Base-by-base conservation (phyloP, 768 basidiomycete genomes). In the Gymnopilus dilepis region DNA sequence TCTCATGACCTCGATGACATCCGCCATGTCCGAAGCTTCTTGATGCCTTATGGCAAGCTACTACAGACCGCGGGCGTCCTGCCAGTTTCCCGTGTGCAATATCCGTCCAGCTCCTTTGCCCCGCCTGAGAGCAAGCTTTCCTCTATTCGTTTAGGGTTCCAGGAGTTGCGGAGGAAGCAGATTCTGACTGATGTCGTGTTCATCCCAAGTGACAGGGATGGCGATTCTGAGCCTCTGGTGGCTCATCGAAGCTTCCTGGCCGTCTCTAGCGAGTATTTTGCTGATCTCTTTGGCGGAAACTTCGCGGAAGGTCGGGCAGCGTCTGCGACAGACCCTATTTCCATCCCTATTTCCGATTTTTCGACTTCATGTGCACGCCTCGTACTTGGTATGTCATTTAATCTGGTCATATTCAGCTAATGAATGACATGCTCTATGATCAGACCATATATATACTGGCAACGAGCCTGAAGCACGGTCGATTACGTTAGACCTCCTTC, bases 161-260 rank as follows among this genome's bases (percentile, higher is more conserved):
- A 76, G 17, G 62, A 67, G 22, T 74, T 82, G 64, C 71, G 83
- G 9, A 56, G 58, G 31, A 60, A 68, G 11, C 65, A 71, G 4
- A 52, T 61, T 17, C 69, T 81, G 15, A 77, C 74, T 0, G 81
- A 83, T 63, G 74, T 81, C 22, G 52, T 65, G 4, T 78, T 84
- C 54, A 50, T 65, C 22, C 62, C 74, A 0, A 50, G 58, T 21
- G 57, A 59, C 11, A 64, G 58, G 6, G 67, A 70, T 3, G 58
- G 48, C 6, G 64, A 59, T 17, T 65, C 58, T 4, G 58, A 42
- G n/a, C 33, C 47, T 2, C 45, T 80, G n/a, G 67, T 69, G 4
- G 81, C 78, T 0, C 82, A 83, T 64, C 76, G 78, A 4, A 59
- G 70, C 3, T 78, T 79, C 58, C 66, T 84, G 33, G 74, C 75